Evolutionary conservation across 2,329 filamentous ascomycete species (phyloP).

Genomic region (Colletotrichum noveboracense): DNA sequence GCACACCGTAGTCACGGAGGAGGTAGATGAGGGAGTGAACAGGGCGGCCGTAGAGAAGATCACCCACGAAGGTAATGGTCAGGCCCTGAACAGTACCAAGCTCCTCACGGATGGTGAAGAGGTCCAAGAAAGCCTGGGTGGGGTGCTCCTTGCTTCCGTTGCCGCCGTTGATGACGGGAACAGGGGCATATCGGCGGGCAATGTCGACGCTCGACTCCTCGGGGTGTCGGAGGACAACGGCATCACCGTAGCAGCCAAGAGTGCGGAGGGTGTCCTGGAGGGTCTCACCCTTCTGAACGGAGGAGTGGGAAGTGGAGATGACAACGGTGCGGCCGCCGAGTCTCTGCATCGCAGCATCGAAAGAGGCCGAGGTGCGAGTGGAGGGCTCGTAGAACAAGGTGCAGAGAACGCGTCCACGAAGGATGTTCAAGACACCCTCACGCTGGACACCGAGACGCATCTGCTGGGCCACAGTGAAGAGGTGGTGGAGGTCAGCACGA

Average conservation of each 20-base stretch:
- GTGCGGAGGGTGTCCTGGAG: constrained; percentile 94
- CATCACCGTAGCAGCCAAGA: constrained; percentile 91
- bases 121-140: constrained; percentile 95
- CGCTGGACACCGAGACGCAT: constrained; percentile 96
- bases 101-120: constrained; percentile 98
- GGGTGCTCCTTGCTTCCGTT: constrained; percentile 97
- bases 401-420: constrained; percentile 85
- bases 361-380: constrained; percentile 92
- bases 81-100: constrained; percentile 93
- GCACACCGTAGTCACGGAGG: constrained; percentile 93
- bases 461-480: constrained; percentile 97
- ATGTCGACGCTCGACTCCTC: constrained; percentile 80
- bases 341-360: constrained; percentile 98
- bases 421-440: constrained; percentile 84
- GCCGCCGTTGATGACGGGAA: constrained; percentile 95
- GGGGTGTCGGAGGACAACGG: constrained; percentile 94
- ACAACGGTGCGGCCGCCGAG: constrained; percentile 87
- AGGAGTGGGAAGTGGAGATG: constrained; percentile 83
- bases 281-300: constrained; percentile 91
- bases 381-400: constrained; percentile 98
- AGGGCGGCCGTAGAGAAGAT: constrained; percentile 90
- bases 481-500: constrained; percentile 84
- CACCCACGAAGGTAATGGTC: constrained; percentile 94
- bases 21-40: constrained; percentile 96
- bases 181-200: constrained; percentile 84